Base-by-base conservation (phyloP, 2,329 filamentous ascomycete species). In the Phaeosphaeria sp. region DNA sequence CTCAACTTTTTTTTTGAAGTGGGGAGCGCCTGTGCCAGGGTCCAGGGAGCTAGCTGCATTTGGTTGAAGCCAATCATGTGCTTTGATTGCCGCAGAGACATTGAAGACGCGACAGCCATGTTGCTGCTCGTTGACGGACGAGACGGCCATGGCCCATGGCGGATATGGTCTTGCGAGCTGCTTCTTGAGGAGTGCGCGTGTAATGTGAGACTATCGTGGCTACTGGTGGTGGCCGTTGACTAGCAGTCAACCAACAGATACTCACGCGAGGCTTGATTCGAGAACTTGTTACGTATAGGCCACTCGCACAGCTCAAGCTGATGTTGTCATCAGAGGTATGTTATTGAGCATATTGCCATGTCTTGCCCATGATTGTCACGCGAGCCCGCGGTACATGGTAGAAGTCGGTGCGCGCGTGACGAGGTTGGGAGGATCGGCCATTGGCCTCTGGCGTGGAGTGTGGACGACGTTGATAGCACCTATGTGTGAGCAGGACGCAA, bases 1-100 rank as follows among this genome's bases (percentile, higher is more conserved):
- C 49, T 59, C 47, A 54, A 50, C 42, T 50, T 55, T 55, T 62
- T 62, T 55, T 50, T 59, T 52, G 58, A 64, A 63, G 67, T 66
- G 67, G 66, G 64, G 67, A 62, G 62, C 13, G 36, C 25, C 51
- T 47, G 55, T 46, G 46, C 43, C 56, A 58, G 59, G 63, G 60
- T 65, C 60, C 59, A 63, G 33, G 39, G 7, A 42, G 43, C 41
- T 55, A 51, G 54, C 56, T 51, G 52, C 52, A 55, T 57, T 56
- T 30, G 52, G 52, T 42, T 46, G 22, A 25, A 42, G 56, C 60
- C 60, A 63, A 62, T 63, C 51, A 48, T 10, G n/a, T 22, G 15
- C 25, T 18, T 13, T 13, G 3, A 3, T 36, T 36, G 9, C 30
- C 30, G 30, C 30, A 36, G 30, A 36, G 13, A 36, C 30, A 15